A percentile compares a stretch with the other conserved stretches of the same genome.
Evolutionary conservation across 306 rosid genomes (phyloP).

Genomic region (Potentilla sterilis): DNA sequence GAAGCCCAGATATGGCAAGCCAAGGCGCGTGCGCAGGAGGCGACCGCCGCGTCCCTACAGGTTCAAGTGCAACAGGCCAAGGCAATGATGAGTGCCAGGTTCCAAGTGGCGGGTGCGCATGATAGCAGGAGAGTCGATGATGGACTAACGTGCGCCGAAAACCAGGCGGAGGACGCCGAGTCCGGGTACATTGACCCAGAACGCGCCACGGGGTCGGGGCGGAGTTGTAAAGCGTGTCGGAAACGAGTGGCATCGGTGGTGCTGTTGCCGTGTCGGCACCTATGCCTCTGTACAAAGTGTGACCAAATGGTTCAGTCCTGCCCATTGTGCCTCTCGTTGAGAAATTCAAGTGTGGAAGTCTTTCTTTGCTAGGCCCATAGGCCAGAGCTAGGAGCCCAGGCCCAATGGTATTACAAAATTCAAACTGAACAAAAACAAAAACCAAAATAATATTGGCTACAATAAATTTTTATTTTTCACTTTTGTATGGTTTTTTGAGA

Average conservation of each 20-base stretch:
- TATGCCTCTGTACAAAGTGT: constrained; percentile 70
- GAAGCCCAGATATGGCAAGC: constrained; percentile 89
- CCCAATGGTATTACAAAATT: constrained; percentile 26
- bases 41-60: constrained; percentile 61
- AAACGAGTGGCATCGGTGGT: constrained; percentile 74
- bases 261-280: constrained; percentile 78
- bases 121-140: constrained; percentile 33
- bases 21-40: constrained; percentile 71
- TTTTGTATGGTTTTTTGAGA: not conserved
- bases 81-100: constrained; percentile 50
- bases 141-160: constrained; percentile 46
- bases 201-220: constrained; percentile 40
- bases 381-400: constrained; percentile 34
- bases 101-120: constrained; percentile 17
- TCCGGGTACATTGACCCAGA: constrained; percentile 79
- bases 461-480: constrained; percentile 10
- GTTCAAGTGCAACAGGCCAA: constrained; percentile 59
- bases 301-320: constrained; percentile 60
- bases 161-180: constrained; percentile 81
- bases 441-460: constrained; percentile 21
- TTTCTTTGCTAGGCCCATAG: constrained; percentile 51
- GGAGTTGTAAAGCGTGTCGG: constrained; percentile 68
- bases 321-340: constrained; percentile 64
- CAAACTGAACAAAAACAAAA: not conserved
- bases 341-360: constrained; percentile 72